A percentile compares a stretch with the other conserved stretches of the same genome.
These are phyloP conservation scores for Lolium rigidum DNA, from an alignment of 176 grass and related monocot genomes.

Conservation along the genomic window DNA sequence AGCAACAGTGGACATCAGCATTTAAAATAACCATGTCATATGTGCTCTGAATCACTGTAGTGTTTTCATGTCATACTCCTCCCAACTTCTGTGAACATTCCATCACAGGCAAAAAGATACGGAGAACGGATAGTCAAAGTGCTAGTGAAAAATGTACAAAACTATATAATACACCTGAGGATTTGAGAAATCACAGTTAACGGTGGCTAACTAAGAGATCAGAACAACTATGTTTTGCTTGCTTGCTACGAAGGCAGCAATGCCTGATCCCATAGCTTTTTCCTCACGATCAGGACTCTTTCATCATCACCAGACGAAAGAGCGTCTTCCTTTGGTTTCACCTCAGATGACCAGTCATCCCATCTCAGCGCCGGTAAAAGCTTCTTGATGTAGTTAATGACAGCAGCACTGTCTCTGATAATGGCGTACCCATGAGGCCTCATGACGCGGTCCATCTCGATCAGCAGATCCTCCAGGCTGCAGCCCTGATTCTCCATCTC, in stretches of 20 bases:
- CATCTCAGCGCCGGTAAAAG: conserved; percentile 62
- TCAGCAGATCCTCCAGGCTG: conserved; percentile 75
- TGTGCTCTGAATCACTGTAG: not conserved
- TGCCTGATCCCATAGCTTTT: conserved; percentile 57
- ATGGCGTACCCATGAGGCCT: conserved; percentile 67
- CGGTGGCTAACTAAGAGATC: conserved; percentile 16
- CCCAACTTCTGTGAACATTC: conserved; percentile 10
- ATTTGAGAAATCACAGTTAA: conserved; percentile 29
- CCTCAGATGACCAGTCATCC: conserved; percentile 73
- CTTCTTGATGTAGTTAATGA: conserved; percentile 63
- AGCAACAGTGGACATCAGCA: not conserved
- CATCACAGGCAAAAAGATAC: not conserved
- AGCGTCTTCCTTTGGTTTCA: conserved; percentile 57
- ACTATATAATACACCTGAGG: conserved; percentile 37
- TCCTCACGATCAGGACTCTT: conserved; percentile 70
- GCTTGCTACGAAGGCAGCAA: conserved; percentile 35
- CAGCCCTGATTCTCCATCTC: conserved; percentile 69
- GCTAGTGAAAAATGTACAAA: not conserved
- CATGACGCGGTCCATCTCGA: conserved; percentile 81
- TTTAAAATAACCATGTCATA: not conserved
- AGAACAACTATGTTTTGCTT: conserved; percentile 5
- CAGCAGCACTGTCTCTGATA: conserved; percentile 62
- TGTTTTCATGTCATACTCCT: not conserved
- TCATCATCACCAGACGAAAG: conserved; percentile 54
- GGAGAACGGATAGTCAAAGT: not conserved